A percentile compares a stretch with the other conserved stretches of the same genome.
Evolutionary conservation across 345 rosid genomes (phyloP).

Genomic region (Populus tremula): DNA sequence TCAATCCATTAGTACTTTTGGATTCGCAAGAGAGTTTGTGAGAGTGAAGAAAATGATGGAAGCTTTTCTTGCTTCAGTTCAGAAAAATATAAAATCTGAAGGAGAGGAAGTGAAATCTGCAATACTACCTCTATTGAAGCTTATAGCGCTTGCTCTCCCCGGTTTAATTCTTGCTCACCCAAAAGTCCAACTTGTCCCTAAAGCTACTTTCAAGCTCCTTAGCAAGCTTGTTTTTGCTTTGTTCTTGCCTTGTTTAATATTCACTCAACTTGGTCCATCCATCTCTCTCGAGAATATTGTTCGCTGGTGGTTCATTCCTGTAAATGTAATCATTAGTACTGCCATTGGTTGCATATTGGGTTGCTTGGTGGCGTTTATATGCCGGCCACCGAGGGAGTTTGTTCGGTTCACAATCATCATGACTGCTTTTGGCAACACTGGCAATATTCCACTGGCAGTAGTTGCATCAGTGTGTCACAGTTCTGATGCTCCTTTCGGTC

Average conservation of each 20-base stretch:
- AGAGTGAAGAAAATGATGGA: slow-evolving; percentile 7
- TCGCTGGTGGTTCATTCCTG: slow-evolving; percentile 49
- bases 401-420: slow-evolving; percentile 39
- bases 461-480: slow-evolving; percentile 35
- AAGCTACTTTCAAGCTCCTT: slow-evolving; percentile 32
- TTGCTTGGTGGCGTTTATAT: slow-evolving; percentile 27
- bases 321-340: slow-evolving; percentile 35
- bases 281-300: slow-evolving; percentile 17
- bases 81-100: not conserved
- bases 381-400: slow-evolving; percentile 36
- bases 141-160: slow-evolving; percentile 29
- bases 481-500: slow-evolving; percentile 27
- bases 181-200: slow-evolving; percentile 33
- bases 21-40: not conserved
- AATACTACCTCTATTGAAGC: slow-evolving; percentile 37
- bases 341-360: slow-evolving; percentile 37
- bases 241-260: slow-evolving; percentile 42
- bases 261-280: slow-evolving; percentile 33
- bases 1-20: not conserved
- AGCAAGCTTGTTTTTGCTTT: slow-evolving; percentile 38
- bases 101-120: slow-evolving; percentile 22
- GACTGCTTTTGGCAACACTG: slow-evolving; percentile 47
- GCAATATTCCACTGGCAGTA: slow-evolving; percentile 34
- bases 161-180: slow-evolving; percentile 30
- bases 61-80: not conserved